Conservation (phyloP, 2,329 filamentous ascomycete genomes). For the Rhytidhysteron rufulum region DNA sequence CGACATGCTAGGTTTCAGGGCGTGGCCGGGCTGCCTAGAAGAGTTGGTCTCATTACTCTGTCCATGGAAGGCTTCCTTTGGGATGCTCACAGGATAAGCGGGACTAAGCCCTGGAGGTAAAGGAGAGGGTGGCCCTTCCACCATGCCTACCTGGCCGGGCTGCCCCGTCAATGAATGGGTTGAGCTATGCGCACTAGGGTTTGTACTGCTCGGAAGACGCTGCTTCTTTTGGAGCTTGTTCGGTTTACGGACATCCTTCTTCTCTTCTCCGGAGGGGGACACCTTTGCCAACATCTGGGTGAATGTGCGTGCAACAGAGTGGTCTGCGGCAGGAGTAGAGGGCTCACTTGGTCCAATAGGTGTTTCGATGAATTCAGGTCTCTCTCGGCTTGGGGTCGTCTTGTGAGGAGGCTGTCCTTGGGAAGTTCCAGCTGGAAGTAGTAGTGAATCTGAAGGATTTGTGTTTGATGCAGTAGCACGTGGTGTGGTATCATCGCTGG, state of each 20-base stretch:
- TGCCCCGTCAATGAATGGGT: slow-evolving; percentile 64
- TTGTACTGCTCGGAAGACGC: slow-evolving; percentile 69
- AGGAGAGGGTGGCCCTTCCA: slow-evolving; percentile 24
- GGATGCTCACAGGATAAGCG: slow-evolving; percentile 18
- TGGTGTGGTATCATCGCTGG: slow-evolving; percentile 36
- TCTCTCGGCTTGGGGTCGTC: slow-evolving; percentile 27
- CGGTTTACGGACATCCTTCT: slow-evolving; percentile 63
- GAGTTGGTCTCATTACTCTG: slow-evolving; percentile 34
- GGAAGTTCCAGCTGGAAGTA: slow-evolving; percentile 14
- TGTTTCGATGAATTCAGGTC: slow-evolving; percentile 29
- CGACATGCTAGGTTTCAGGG: slow-evolving; percentile 65
- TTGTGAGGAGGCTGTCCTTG: slow-evolving; percentile 18
- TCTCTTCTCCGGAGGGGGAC: slow-evolving; percentile 63
- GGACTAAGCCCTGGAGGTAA: slow-evolving; percentile 25
- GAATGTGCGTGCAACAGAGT: slow-evolving; percentile 30
- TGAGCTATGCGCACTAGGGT: slow-evolving; percentile 88
- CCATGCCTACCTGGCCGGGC: slow-evolving; percentile 14
- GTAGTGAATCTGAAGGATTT: slow-evolving; percentile 15
- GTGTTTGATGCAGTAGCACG: slow-evolving; percentile 24
- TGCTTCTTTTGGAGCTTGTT: slow-evolving; percentile 88
- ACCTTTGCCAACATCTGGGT: slow-evolving; percentile 34
- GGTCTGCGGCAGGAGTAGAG: slow-evolving; percentile 18
- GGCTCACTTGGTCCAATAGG: slow-evolving; percentile 15
- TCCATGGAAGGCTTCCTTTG: slow-evolving; percentile 21
- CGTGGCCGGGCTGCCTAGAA: slow-evolving; percentile 45